Evolutionary conservation across 2,329 filamentous ascomycete species (phyloP), one percentile per base, ranked within the genome.

Genomic region (Sclerotinia sclerotiorum): DNA sequence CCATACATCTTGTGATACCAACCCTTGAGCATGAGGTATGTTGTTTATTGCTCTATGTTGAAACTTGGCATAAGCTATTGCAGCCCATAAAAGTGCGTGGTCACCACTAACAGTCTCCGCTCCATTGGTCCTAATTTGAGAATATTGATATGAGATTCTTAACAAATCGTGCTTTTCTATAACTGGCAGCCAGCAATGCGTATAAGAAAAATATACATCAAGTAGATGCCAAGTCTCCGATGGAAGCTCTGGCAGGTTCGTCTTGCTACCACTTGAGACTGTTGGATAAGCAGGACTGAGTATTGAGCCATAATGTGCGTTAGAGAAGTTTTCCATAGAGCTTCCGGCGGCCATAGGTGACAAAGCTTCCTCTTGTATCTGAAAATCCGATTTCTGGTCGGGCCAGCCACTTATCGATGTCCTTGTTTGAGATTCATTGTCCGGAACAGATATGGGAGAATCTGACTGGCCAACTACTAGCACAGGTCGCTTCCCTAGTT

Each of bases 121-220:
- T n/a, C 54, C 52, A 19, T 49, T 57, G 21, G 70, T 70, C 6
- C 68, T 68, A 27, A 67, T 72, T 42, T 74, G 75, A 21, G 57
- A 52, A 67, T 77, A 78, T 61, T 77, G 76, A 58, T 77, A 75
- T 10, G 75, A 77, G 2, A 73, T 73, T 46, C 74, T 70, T 24
- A 77, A 60, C 10, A 78, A 67, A 71, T 77, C 74, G 69, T 89
- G 85, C 70, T 88, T 90, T 71, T 92, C 88, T 15, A 90, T 81
- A 35, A 94, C 87, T 0, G 91, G 91, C 35, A 94, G 83, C 91
- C 91, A 94, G 65, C 85, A 87, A 76, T 93, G 89, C 0, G 88
- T 91, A 73, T 91, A 92, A 1, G 89, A 86, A 69, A 92, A 90
- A 76, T 92, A 93, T 5, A 90, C 83, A 72, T 93, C 89, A 51